Evolutionary conservation across 345 rosid genomes (phyloP).

Genomic region (Pugionium cornutum): DNA sequence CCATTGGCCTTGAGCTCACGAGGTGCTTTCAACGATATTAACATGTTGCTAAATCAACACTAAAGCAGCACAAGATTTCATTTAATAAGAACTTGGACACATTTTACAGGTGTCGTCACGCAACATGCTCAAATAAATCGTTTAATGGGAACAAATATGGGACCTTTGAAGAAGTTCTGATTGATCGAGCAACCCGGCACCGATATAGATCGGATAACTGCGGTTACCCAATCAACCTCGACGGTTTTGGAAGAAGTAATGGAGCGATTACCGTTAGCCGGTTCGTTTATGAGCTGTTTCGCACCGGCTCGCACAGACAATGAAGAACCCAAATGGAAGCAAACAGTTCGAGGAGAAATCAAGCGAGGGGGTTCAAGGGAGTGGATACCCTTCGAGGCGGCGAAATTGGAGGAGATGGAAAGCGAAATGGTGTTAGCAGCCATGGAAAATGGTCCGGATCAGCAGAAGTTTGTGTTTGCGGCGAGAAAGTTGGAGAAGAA

Average conservation of each 20-base stretch:
- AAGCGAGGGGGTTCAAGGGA: constrained; percentile 39
- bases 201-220: constrained; percentile 95
- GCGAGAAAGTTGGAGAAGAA: constrained; percentile 6
- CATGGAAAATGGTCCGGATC: constrained; percentile 43
- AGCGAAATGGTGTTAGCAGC: constrained; percentile 59
- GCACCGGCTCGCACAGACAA: constrained; percentile 51
- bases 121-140: not conserved
- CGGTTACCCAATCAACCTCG: constrained; percentile 86
- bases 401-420: constrained; percentile 44
- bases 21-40: not conserved
- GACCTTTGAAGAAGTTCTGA: constrained; percentile 83
- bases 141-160: not conserved
- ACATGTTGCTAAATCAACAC: not conserved
- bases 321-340: constrained; percentile 12
- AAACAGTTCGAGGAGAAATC: constrained; percentile 38
- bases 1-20: not conserved
- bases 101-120: not conserved
- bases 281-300: constrained; percentile 60
- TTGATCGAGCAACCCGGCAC: constrained; percentile 81
- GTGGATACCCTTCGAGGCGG: constrained; percentile 23
- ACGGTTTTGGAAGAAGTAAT: constrained; percentile 61
- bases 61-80: not conserved
- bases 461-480: not conserved
- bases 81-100: not conserved
- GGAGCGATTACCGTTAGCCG: constrained; percentile 27